phyloP scores from a whole-genome alignment of 352 stramenopile genomes.

The Pythium brachiatum region DNA sequence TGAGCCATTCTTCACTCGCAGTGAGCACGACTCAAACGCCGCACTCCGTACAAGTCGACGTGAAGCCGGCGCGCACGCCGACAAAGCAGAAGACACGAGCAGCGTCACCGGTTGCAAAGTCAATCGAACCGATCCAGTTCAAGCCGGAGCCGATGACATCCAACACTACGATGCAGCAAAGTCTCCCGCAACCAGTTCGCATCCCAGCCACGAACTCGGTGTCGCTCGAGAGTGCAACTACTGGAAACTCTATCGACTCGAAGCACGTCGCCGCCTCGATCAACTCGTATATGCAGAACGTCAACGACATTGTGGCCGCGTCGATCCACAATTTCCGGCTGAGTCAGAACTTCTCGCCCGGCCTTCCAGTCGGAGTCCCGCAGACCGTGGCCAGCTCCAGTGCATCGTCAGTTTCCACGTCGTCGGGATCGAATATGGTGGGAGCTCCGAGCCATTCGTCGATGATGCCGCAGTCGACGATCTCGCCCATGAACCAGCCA shows the following conservation, averaged over 20 bases:
- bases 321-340: conserved; percentile 79
- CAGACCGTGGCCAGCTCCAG: conserved; percentile 16
- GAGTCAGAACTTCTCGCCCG: conserved; percentile 55
- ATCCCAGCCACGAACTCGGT: conserved; percentile 6
- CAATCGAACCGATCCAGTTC: conserved; percentile 20
- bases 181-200: conserved; percentile 12
- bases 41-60: not conserved
- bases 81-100: conserved; percentile 37
- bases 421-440: conserved; percentile 15
- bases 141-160: conserved; percentile 9
- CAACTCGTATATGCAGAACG: conserved; percentile 45
- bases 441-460: conserved; percentile 8
- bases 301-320: conserved; percentile 64
- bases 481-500: conserved; percentile 37
- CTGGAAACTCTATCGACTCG: conserved; percentile 21
- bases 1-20: not conserved
- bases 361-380: conserved; percentile 22
- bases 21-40: not conserved
- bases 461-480: conserved; percentile 30
- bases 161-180: not conserved
- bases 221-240: not conserved
- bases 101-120: conserved; percentile 33
- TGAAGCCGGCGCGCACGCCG: conserved; percentile 41
- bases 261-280: conserved; percentile 33
- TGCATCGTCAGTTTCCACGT: conserved; percentile 12